A percentile compares a stretch with the other conserved stretches of the same genome.
Conservation (phyloP, 73 alveolate species). For the Paramecium biaurelia region DNA sequence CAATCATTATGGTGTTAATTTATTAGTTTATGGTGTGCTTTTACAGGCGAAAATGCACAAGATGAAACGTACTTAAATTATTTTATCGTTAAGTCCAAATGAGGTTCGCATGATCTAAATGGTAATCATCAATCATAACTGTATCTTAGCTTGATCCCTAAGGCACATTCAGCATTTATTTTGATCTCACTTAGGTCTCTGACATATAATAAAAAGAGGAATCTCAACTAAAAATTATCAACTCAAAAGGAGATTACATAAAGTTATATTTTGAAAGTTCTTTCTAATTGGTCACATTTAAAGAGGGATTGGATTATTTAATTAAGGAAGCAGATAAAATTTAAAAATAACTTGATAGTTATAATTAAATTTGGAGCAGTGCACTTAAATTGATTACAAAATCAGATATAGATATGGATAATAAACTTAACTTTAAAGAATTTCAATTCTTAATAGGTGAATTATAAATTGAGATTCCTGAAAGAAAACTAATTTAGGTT, state of each 20-base stretch:
- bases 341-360: not conserved
- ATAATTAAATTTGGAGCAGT: slow-evolving; percentile 4
- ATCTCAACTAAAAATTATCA: not conserved
- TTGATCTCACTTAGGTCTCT: not conserved
- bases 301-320: not conserved
- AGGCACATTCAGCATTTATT: not conserved
- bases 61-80: not conserved
- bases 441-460: slow-evolving; percentile 77
- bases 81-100: not conserved
- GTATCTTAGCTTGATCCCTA: not conserved
- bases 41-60: not conserved
- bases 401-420: slow-evolving; percentile 76
- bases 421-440: slow-evolving; percentile 75
- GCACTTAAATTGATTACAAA: not conserved
- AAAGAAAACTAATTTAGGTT: slow-evolving; percentile 41
- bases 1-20: slow-evolving; percentile 54
- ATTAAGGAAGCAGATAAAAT: not conserved
- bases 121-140: not conserved
- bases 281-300: not conserved
- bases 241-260: not conserved
- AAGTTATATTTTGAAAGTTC: not conserved
- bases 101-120: not conserved
- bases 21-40: not conserved
- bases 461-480: slow-evolving; percentile 74
- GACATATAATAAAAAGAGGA: not conserved